Evolutionary conservation across 2,329 filamentous ascomycete species (phyloP), one percentile per base, ranked within the genome.

Genomic region (Botrytis pseudocinerea): DNA sequence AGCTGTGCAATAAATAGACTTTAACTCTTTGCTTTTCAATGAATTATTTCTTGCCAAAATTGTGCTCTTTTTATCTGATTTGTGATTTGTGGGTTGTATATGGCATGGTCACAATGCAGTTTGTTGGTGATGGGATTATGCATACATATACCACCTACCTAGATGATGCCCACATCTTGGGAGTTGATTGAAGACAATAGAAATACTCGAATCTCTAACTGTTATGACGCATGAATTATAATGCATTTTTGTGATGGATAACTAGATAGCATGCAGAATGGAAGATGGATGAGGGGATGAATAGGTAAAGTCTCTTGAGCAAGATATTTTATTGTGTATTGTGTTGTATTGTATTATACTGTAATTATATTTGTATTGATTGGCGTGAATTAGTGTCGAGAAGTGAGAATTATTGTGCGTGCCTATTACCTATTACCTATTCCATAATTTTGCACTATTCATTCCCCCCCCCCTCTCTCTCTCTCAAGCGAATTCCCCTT

Each of bases 21-120:
- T 68, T 54, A 42, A 42, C 48, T 57, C 46, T 54, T 42, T 48
- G 35, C 48, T 57, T 28, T 68, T 68, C 35, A 42, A 68, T 42
- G 48, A 68, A 68, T 57, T 1, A 4, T 28, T 54, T 38, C 22
- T 40, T 57, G 35, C 25, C 46, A 16, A 28, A 57, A 28, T 5
- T 20, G 5, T 60, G 9, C 8, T 16, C 2, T 38, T 40, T 3
- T 25, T 18, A 16, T 25, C 22, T 25, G 12, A 9, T 10, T 51
- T 10, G 1, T 38, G 44, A 40, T 54, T 54, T 22, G 46, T 16
- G 62, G 6, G 2, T 9, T 20, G 46, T 22, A 40, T 48, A 22
- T 54, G 51, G 51, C 18, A 8, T 28, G 14, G 1, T 28, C 28
- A 8, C 6, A 32, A 57, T 18, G 8, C n/a, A 28, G 4, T 16